Evolutionary conservation across 768 basidiomycete species (phyloP).

Genomic region (Boletus eberwhitei): DNA sequence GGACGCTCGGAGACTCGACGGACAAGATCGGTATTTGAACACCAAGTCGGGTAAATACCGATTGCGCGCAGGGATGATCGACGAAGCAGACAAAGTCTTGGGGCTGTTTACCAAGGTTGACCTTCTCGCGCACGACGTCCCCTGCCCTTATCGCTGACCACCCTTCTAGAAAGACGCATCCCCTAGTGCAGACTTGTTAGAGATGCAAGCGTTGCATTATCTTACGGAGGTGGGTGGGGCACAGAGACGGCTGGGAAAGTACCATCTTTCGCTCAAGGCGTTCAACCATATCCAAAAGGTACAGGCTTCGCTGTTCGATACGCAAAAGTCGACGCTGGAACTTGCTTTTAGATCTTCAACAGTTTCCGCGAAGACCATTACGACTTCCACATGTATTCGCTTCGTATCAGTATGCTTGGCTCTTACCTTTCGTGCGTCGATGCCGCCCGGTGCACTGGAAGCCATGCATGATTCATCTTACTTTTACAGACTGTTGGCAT

Average conservation of each 20-base stretch:
- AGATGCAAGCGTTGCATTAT: conserved; percentile 94
- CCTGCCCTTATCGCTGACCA: conserved; percentile 5
- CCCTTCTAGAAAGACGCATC: conserved; percentile 78
- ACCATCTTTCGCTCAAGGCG: conserved; percentile 80
- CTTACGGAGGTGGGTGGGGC: conserved; percentile 79
- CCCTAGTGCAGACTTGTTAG: conserved; percentile 79
- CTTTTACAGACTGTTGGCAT: conserved; percentile 61
- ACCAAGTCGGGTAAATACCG: conserved; percentile 92
- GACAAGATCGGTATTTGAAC: conserved; percentile 94
- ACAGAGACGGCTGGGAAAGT: conserved; percentile 58
- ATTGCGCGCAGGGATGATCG: conserved; percentile 74
- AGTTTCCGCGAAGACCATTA: conserved; percentile 94
- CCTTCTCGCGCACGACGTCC: conserved; percentile 1
- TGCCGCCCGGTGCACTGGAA: neutral
- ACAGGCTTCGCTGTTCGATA: conserved; percentile 12
- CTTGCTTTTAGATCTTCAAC: conserved; percentile 59
- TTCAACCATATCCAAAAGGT: conserved; percentile 78
- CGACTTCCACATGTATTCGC: conserved; percentile 94
- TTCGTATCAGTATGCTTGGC: conserved; percentile 84
- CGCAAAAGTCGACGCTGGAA: conserved; percentile 4
- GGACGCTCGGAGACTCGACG: conserved; percentile 80
- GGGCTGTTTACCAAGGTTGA: conserved; percentile 90
- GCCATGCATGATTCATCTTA: neutral
- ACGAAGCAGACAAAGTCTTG: conserved; percentile 70
- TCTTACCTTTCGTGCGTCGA: conserved; percentile 75